Percentiles rank a stretch among this genome's conserved stretches.
Evolutionary conservation across 2,329 filamentous ascomycete genomes (phyloP).

Genomic region (Knufia petricola): DNA sequence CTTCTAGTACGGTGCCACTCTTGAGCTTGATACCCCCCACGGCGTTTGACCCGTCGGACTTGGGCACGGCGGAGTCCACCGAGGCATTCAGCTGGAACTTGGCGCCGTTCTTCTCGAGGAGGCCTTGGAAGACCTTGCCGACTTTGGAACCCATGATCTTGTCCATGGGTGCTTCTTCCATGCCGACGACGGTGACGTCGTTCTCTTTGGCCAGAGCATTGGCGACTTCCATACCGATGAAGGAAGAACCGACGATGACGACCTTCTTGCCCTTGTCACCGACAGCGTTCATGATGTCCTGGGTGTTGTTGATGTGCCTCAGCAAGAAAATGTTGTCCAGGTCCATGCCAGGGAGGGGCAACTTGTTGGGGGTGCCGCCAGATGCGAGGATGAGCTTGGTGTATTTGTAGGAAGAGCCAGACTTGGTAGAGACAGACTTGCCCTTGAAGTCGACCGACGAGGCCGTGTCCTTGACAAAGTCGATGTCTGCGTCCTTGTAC

Average conservation of each 20-base stretch:
- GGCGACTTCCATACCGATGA: slow-evolving; percentile 97
- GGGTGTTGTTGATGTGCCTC: slow-evolving; percentile 64
- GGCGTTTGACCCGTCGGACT: slow-evolving; percentile 51
- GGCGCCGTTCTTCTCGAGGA: slow-evolving; percentile 75
- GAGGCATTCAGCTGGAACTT: slow-evolving; percentile 75
- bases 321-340: slow-evolving; percentile 81
- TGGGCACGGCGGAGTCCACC: slow-evolving; percentile 74
- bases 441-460: slow-evolving; percentile 63
- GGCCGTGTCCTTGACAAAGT: slow-evolving; percentile 52
- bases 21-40: slow-evolving; percentile 77
- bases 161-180: slow-evolving; percentile 77
- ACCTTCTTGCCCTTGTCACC: slow-evolving; percentile 79
- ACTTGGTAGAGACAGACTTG: slow-evolving; percentile 66
- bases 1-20: slow-evolving; percentile 72
- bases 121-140: slow-evolving; percentile 67
- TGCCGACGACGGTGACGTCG: slow-evolving; percentile 74
- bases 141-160: slow-evolving; percentile 74
- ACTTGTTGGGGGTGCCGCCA: slow-evolving; percentile 63
- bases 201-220: slow-evolving; percentile 73
- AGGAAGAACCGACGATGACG: slow-evolving; percentile 82
- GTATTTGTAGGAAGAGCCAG: slow-evolving; percentile 63
- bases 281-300: slow-evolving; percentile 68
- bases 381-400: slow-evolving; percentile 85
- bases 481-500: slow-evolving; percentile 56
- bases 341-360: slow-evolving; percentile 75